These are phyloP conservation scores for Atkinsonella texensis DNA, from an alignment of 2,329 filamentous ascomycete genomes.

Conservation along the genomic window DNA sequence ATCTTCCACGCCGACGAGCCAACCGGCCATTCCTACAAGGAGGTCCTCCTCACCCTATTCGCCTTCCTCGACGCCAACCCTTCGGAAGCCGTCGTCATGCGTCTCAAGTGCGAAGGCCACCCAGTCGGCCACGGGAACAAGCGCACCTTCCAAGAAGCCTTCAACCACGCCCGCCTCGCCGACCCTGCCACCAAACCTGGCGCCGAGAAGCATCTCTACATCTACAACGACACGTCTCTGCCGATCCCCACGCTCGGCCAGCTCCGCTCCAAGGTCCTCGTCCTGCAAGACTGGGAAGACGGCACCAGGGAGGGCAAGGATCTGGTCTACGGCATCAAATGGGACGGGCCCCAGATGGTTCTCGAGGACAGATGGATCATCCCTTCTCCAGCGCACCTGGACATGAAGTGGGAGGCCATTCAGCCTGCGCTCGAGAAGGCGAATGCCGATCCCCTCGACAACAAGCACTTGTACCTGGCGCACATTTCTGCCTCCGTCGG, in stretches of 20 bases:
- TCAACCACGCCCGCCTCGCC: constrained; percentile 27
- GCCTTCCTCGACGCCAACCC: constrained; percentile 34
- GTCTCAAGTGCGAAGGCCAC: constrained; percentile 34
- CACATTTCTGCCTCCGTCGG: constrained; percentile 36
- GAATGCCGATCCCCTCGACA: constrained; percentile 19
- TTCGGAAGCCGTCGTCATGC: constrained; percentile 35
- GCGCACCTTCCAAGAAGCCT: constrained; percentile 32
- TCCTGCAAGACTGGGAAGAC: constrained; percentile 35
- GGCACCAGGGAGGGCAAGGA: constrained; percentile 2
- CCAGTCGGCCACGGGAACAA: constrained; percentile 24
- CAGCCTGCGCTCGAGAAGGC: constrained; percentile 27
- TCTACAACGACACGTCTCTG: constrained; percentile 15
- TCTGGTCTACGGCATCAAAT: constrained; percentile 29
- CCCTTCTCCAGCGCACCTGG: constrained; percentile 27
- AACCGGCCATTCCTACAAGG: constrained; percentile 31
- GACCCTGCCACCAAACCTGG: constrained; percentile 23
- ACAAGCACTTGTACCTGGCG: constrained; percentile 29
- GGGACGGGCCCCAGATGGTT: constrained; percentile 31
- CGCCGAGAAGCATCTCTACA: constrained; percentile 24
- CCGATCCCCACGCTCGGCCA: constrained; percentile 32
- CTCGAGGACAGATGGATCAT: constrained; percentile 38
- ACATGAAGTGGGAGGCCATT: constrained; percentile 35
- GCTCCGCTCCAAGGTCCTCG: constrained; percentile 32
- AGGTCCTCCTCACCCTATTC: constrained; percentile 31
- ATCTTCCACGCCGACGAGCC: constrained; percentile 35